Conservation (phyloP, 495 filamentous ascomycete genomes). For the Aspergillus baeticus region DNA sequence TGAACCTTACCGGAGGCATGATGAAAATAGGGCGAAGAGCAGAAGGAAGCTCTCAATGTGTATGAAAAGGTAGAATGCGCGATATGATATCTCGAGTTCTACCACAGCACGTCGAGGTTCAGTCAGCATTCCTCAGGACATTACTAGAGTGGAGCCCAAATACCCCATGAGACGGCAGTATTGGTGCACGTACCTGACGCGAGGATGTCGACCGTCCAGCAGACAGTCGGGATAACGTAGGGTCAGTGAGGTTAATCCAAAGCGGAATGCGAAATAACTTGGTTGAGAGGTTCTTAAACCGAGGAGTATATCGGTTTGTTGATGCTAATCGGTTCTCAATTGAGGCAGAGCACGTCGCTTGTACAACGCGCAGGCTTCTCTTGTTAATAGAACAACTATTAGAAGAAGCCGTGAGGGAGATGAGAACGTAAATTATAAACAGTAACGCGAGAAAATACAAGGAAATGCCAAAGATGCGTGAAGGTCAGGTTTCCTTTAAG, state of each 20-base stretch:
- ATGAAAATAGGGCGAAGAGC: conserved; percentile 21
- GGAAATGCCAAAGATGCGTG: neutral
- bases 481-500: conserved; percentile 2
- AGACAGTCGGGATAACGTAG: conserved; percentile 26
- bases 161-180: conserved; percentile 32
- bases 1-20: conserved; percentile 48
- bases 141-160: conserved; percentile 39
- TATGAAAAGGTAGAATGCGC: conserved; percentile 25
- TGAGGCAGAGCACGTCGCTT: conserved; percentile 22
- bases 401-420: conserved; percentile 8
- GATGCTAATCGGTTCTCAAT: conserved; percentile 26
- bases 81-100: conserved; percentile 31
- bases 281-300: conserved; percentile 19
- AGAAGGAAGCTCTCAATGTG: conserved; percentile 27
- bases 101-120: conserved; percentile 17
- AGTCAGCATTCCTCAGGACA: conserved; percentile 43
- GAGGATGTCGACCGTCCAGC: conserved; percentile 31
- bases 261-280: conserved; percentile 20
- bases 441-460: conserved; percentile 24
- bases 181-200: conserved; percentile 45
- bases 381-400: conserved; percentile 9
- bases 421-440: conserved; percentile 13
- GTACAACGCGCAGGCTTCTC: conserved; percentile 23
- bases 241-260: conserved; percentile 17
- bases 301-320: conserved; percentile 28